Evolutionary conservation across 768 basidiomycete genomes (phyloP).

Genomic region (Fomitopsis pulvina): DNA sequence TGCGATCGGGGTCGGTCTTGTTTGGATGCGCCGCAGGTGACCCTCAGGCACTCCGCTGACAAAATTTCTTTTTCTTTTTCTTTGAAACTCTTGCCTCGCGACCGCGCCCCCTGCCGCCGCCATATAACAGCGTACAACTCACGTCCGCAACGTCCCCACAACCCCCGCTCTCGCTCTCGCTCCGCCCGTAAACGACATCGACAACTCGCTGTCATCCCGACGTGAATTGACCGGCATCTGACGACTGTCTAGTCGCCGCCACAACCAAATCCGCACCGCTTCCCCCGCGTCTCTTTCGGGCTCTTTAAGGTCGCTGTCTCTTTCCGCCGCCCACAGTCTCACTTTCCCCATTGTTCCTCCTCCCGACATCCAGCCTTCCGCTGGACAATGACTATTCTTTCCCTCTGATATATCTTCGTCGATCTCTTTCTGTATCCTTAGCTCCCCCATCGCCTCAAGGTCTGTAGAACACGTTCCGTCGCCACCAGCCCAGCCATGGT

Average conservation of each 20-base stretch:
- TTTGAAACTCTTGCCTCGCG: background rate
- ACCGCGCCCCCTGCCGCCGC: background rate
- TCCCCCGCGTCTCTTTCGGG: background rate
- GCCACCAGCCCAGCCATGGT: slow-evolving; percentile 19
- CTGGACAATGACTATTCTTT: slow-evolving; percentile 19
- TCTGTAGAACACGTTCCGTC: slow-evolving; percentile 6
- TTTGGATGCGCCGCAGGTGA: background rate
- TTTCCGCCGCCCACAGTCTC: slow-evolving; percentile 3
- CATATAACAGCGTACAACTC: background rate
- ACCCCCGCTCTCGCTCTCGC: background rate
- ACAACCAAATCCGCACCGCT: background rate
- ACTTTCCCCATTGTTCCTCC: slow-evolving; percentile 16
- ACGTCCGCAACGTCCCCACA: slow-evolving; percentile 1
- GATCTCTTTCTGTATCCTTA: slow-evolving; percentile 30
- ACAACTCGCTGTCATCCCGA: background rate
- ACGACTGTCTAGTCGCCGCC: background rate
- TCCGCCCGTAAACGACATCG: background rate
- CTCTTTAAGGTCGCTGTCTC: slow-evolving; percentile 6
- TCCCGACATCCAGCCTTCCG: slow-evolving; percentile 8
- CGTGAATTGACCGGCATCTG: background rate
- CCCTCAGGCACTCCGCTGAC: background rate
- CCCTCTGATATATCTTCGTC: slow-evolving; percentile 20
- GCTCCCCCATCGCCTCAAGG: slow-evolving; percentile 11
- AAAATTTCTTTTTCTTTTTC: background rate
- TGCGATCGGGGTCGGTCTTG: background rate